Evolutionary conservation across 2,329 filamentous ascomycete species (phyloP), one percentile per base, ranked within the genome.

Genomic region (Penicillium psychrosexuale): DNA sequence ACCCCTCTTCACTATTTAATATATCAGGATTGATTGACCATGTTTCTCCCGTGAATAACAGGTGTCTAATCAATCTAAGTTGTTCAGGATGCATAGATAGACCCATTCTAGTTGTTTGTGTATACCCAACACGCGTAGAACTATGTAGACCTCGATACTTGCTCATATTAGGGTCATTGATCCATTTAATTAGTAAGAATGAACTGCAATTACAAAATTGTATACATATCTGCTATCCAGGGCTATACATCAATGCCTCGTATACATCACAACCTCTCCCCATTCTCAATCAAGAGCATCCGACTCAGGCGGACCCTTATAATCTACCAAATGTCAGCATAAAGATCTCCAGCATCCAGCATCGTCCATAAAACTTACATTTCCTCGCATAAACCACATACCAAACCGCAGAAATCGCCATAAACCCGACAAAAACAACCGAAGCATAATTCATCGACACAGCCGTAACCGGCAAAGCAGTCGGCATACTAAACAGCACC

Each of bases 361-460:
- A n/a, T 8, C 8, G 7, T 8, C 22, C 40, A 24, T 30, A 34
- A 34, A 44, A 70, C 73, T 65, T 66, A 80, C 80, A 75, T 69
- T 78, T 81, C 45, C 76, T 72, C 42, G 79, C 81, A 66, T 81
- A 77, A 7, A 79, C 61, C 0, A 69, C 61, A 66, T 83, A 84
- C 80, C 80, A 84, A 7, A 74, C 59, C 0, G 72, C 77, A 17
- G 77, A 78, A 15, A 83, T 78, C 27, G 72, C 72, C 51, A 76
- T 76, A 57, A 86, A 84, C 42, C 78, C 71, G 8, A 80, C 75
- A 57, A 85, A 80, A 2, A 86, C 82, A 0, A 84, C 82, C 39
- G 75, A 76, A 2, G 82, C 81, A 62, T 85, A 85, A 58, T 84
- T 85, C 70, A 82, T 83, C 49, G 78, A 78, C 1, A 72, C 77